These are phyloP conservation scores for Cicer judaicum DNA, from an alignment of 306 rosid genomes.

Conservation along the genomic window DNA sequence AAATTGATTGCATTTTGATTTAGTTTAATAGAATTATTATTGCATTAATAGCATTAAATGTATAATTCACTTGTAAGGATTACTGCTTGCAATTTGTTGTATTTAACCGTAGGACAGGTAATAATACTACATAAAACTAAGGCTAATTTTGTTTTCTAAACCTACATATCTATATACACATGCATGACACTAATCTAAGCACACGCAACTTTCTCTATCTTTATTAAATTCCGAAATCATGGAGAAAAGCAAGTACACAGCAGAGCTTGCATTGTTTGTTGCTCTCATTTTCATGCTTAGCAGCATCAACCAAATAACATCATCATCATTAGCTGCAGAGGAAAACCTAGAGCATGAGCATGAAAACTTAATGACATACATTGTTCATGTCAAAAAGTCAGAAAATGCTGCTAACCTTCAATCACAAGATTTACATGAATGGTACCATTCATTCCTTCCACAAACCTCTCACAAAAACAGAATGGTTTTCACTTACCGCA, in stretches of 20 bases:
- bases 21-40: too few relatives aligned
- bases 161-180: constrained; percentile 10
- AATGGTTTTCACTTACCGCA: constrained; percentile 53
- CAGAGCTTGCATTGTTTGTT: constrained; percentile 32
- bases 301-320: constrained; percentile 7
- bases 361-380: constrained; percentile 44
- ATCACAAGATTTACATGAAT: constrained; percentile 52
- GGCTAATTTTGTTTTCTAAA: too few relatives aligned
- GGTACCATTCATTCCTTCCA: constrained; percentile 67
- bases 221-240: constrained; percentile 25
- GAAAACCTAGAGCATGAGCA: constrained; percentile 14
- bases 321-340: constrained; percentile 8
- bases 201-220: background rate
- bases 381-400: constrained; percentile 59
- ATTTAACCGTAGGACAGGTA: too few relatives aligned
- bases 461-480: constrained; percentile 24
- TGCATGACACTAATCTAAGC: background rate
- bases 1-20: too few relatives aligned
- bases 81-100: too few relatives aligned
- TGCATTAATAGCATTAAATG: too few relatives aligned
- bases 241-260: constrained; percentile 42
- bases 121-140: too few relatives aligned
- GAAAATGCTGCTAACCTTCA: constrained; percentile 27
- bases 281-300: constrained; percentile 38
- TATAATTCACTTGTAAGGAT: too few relatives aligned